Conservation (phyloP, 1,139 yeast genomes). For the Yamadazyma dushanensis region DNA sequence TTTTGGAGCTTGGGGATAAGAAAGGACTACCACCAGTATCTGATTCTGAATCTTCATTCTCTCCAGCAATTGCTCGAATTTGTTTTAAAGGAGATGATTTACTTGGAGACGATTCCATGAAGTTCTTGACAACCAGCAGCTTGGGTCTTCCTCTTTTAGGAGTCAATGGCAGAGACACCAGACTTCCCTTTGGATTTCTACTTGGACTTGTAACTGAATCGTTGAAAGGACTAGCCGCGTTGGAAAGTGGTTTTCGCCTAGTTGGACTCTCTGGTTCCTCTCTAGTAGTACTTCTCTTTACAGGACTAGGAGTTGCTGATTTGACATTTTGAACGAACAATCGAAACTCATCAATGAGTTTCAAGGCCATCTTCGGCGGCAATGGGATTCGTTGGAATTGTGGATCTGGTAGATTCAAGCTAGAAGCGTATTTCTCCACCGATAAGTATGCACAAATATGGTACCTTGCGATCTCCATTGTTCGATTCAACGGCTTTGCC, state of each 20-base stretch:
- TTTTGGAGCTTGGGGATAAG: constrained; percentile 6
- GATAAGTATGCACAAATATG: constrained; percentile 68
- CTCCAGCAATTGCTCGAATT: constrained; percentile 6
- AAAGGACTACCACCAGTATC: constrained; percentile 8
- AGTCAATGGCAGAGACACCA: constrained; percentile 4
- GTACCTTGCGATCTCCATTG: constrained; percentile 61
- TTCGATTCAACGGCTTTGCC: constrained; percentile 47
- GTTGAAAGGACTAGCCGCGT: background rate
- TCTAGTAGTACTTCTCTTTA: constrained; percentile 17
- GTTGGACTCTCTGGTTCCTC: constrained; percentile 3
- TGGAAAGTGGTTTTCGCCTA: background rate
- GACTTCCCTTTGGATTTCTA: background rate
- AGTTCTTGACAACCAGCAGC: background rate
- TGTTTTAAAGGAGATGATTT: constrained; percentile 17
- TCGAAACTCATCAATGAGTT: constrained; percentile 47
- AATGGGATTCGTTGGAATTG: constrained; percentile 53
- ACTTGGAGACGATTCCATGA: constrained; percentile 9
- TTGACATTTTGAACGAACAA: constrained; percentile 27
- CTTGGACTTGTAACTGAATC: constrained; percentile 1
- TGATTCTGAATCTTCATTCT: background rate
- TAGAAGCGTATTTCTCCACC: constrained; percentile 48
- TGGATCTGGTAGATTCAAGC: constrained; percentile 48
- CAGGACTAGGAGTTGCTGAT: constrained; percentile 36
- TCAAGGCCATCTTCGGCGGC: constrained; percentile 47
- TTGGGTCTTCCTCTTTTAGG: constrained; percentile 6